These are phyloP conservation scores for Blastobotrys ciferrii DNA, from an alignment of 1,139 yeast genomes.

Conservation along the genomic window DNA sequence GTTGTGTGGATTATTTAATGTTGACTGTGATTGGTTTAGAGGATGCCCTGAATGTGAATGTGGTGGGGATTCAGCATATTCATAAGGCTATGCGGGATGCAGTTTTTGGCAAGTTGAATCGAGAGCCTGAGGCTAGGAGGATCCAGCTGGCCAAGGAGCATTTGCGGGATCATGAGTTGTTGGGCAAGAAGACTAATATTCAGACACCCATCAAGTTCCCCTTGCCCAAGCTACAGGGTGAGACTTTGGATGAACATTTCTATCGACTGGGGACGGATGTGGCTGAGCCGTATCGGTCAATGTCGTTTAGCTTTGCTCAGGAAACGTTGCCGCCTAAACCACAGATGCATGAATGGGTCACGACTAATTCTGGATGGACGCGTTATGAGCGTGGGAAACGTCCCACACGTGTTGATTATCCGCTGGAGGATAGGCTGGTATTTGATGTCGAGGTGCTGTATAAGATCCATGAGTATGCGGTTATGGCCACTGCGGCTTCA, in stretches of 20 bases:
- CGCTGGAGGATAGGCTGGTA: slow-evolving; percentile 65
- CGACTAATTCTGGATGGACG: slow-evolving; percentile 69
- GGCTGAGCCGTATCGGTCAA: slow-evolving; percentile 58
- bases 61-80: slow-evolving; percentile 46
- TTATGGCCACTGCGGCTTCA: slow-evolving; percentile 80
- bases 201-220: slow-evolving; percentile 59
- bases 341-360: slow-evolving; percentile 25
- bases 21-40: slow-evolving; percentile 2
- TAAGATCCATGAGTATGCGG: slow-evolving; percentile 69
- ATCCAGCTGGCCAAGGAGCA: slow-evolving; percentile 61
- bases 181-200: slow-evolving; percentile 75
- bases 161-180: slow-evolving; percentile 59
- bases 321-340: slow-evolving; percentile 50
- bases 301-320: slow-evolving; percentile 44
- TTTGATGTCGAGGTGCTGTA: slow-evolving; percentile 91
- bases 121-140: slow-evolving; percentile 36
- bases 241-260: slow-evolving; percentile 80
- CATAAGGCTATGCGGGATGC: slow-evolving; percentile 27
- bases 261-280: slow-evolving; percentile 57
- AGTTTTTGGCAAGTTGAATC: slow-evolving; percentile 29
- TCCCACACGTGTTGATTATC: slow-evolving; percentile 64
- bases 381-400: slow-evolving; percentile 53
- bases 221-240: slow-evolving; percentile 70
- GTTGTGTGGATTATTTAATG: neutral
- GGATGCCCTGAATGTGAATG: slow-evolving; percentile 44